Evolutionary conservation across 2,329 filamentous ascomycete species (phyloP).

Genomic region (Fusarium nygamai): DNA sequence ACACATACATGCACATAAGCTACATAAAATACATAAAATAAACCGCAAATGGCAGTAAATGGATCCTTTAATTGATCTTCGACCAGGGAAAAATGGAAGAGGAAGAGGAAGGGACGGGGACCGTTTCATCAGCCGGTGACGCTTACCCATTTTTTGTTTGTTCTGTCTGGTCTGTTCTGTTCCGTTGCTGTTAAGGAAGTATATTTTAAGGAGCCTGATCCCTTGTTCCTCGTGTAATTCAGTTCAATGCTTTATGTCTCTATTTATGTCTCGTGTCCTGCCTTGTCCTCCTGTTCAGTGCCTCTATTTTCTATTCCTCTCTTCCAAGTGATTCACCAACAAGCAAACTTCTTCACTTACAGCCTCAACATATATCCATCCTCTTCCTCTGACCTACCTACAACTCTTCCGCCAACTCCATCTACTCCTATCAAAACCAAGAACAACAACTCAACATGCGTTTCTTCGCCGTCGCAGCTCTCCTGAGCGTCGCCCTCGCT

Average conservation of each 20-base stretch:
- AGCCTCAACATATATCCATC: neutral
- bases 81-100: neutral
- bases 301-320: neutral
- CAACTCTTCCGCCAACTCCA: neutral
- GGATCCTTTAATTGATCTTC: slow-evolving; percentile 13
- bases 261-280: slow-evolving; percentile 2
- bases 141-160: slow-evolving; percentile 16
- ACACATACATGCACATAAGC: neutral
- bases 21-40: neutral
- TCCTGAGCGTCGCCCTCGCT: slow-evolving; percentile 38
- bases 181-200: neutral
- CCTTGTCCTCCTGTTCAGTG: neutral
- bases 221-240: neutral
- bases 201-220: slow-evolving; percentile 12
- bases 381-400: neutral
- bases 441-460: slow-evolving; percentile 34
- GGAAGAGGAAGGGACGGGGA: neutral
- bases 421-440: neutral
- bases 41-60: neutral
- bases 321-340: slow-evolving; percentile 12
- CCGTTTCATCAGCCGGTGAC: slow-evolving; percentile 23
- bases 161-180: slow-evolving; percentile 3
- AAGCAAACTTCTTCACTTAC: slow-evolving; percentile 7
- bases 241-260: neutral
- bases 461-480: slow-evolving; percentile 33